Evolutionary conservation across 306 rosid genomes (phyloP).

Genomic region (Adenanthera pavonina): DNA sequence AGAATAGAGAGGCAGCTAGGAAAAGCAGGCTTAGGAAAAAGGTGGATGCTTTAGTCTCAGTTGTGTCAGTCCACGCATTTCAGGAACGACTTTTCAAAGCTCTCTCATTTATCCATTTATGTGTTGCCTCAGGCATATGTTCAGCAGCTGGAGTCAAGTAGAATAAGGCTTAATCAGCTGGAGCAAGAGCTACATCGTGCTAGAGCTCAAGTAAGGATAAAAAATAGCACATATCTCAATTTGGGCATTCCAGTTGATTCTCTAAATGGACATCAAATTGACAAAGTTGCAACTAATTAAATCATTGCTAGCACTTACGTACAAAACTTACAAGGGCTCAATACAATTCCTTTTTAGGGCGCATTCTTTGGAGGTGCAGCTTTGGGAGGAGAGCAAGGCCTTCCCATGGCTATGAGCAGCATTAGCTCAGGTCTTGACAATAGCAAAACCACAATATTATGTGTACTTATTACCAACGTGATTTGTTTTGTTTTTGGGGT

Average conservation of each 20-base stretch:
- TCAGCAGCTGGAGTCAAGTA: slow-evolving; percentile 93
- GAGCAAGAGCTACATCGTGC: slow-evolving; percentile 93
- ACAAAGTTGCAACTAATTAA: slow-evolving; percentile 11
- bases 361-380: slow-evolving; percentile 68
- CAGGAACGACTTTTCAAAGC: slow-evolving; percentile 33
- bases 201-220: slow-evolving; percentile 68
- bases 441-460: not conserved
- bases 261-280: slow-evolving; percentile 25
- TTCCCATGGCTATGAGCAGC: slow-evolving; percentile 63
- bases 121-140: slow-evolving; percentile 78
- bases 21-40: slow-evolving; percentile 99
- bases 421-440: slow-evolving; percentile 62
- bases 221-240: not conserved
- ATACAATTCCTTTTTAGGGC: slow-evolving; percentile 58
- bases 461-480: no score
- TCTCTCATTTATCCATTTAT: not conserved
- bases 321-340: slow-evolving; percentile 6
- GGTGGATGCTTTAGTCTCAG: slow-evolving; percentile 42
- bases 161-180: slow-evolving; percentile 90
- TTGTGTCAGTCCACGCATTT: slow-evolving; percentile 32
- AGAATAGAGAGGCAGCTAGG: slow-evolving; percentile 99
- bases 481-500: no score
- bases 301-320: not conserved
- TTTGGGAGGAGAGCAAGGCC: slow-evolving; percentile 80
- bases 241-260: slow-evolving; percentile 10